Evolutionary conservation across 208 protist genomes (phyloP).

Genomic region (Acanthamoeba polyphaga): DNA sequence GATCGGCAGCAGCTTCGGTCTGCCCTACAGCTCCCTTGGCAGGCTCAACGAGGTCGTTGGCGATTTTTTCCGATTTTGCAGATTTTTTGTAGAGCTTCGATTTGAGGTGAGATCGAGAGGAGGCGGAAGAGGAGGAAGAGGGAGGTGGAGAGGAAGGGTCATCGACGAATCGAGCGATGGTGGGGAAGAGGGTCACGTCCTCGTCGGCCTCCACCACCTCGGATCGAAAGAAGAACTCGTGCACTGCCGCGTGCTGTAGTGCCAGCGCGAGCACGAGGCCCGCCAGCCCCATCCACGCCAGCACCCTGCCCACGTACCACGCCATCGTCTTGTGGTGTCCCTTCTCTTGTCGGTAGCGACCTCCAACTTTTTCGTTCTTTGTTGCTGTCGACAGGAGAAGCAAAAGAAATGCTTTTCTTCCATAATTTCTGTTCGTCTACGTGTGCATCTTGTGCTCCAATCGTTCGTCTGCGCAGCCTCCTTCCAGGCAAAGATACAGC

Average conservation of each 20-base stretch:
- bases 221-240: background rate
- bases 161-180: background rate
- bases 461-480: too few species aligned
- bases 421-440: too few species aligned
- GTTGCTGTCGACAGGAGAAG: too few species aligned
- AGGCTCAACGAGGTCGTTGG: background rate
- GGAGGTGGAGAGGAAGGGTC: background rate
- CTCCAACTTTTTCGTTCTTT: too few species aligned
- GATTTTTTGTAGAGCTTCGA: background rate
- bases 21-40: background rate
- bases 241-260: background rate
- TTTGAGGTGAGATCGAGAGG: background rate
- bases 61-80: background rate
- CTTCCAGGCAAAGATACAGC: too few species aligned
- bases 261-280: constrained; percentile 2
- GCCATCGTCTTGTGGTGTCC: background rate
- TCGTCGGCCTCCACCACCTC: constrained; percentile 2
- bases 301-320: background rate
- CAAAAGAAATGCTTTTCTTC: too few species aligned
- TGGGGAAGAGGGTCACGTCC: background rate
- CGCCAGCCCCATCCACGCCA: background rate
- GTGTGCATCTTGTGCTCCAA: too few species aligned
- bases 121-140: background rate
- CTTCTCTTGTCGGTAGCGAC: too few species aligned
- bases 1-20: too few species aligned